Evolutionary conservation across 495 filamentous ascomycete genomes (phyloP).

Genomic region (Darksidea phi): DNA sequence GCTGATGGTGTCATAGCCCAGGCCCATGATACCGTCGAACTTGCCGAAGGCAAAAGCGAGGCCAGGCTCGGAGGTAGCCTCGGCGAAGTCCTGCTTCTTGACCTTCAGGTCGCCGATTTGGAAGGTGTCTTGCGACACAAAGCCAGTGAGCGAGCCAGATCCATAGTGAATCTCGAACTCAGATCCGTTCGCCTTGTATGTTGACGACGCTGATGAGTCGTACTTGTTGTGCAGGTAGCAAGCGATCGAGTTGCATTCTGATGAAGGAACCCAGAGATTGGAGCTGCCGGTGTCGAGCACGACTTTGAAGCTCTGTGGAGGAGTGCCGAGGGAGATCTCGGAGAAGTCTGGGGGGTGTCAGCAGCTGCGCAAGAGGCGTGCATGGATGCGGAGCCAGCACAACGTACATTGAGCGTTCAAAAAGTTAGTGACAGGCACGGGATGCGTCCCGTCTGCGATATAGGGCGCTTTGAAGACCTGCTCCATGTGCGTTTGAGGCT

Average conservation of each 20-base stretch:
- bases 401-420: constrained; percentile 95
- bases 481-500: constrained; percentile 64
- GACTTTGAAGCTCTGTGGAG: constrained; percentile 95
- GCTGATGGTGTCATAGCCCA: constrained; percentile 92
- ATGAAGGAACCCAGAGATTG: constrained; percentile 97
- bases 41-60: constrained; percentile 97
- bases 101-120: constrained; percentile 86
- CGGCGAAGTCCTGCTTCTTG: constrained; percentile 88
- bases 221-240: constrained; percentile 98
- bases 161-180: constrained; percentile 94
- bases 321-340: constrained; percentile 87
- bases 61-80: constrained; percentile 91
- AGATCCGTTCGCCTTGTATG: constrained; percentile 91
- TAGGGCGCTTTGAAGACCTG: constrained; percentile 76
- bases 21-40: constrained; percentile 96
- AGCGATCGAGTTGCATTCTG: constrained; percentile 88
- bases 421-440: constrained; percentile 92
- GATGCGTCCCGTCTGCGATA: constrained; percentile 66
- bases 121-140: constrained; percentile 81
- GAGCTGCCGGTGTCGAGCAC: constrained; percentile 98
- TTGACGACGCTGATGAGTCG: constrained; percentile 82
- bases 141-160: constrained; percentile 91
- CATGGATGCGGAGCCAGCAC: constrained; percentile 4
- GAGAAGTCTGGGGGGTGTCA: constrained; percentile 74
- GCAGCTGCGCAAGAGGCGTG: constrained; percentile 5